A percentile compares a stretch with the other conserved stretches of the same genome.
Conservation (phyloP, 257 asterid species). For the Nicotiana paniculata region DNA sequence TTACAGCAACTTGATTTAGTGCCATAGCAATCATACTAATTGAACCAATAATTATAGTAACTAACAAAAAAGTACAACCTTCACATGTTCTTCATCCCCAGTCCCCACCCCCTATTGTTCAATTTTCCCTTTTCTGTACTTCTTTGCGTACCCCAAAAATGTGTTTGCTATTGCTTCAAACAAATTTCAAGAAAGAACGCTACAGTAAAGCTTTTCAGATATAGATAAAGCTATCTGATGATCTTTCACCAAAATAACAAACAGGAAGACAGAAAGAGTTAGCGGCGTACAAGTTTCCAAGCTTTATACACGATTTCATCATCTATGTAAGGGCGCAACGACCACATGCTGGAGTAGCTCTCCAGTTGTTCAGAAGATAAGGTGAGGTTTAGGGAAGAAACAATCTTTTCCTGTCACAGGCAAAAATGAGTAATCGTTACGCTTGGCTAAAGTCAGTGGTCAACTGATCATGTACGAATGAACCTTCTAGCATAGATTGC, state of each 20-base stretch:
- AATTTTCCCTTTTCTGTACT: not conserved
- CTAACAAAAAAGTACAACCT: not conserved
- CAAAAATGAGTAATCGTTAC: not conserved
- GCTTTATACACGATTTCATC: conserved; percentile 60
- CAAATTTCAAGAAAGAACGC: not conserved
- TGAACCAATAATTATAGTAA: not conserved
- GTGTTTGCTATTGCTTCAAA: not conserved
- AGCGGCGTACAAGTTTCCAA: conserved; percentile 42
- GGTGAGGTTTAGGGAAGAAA: conserved; percentile 53
- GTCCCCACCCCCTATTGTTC: no score
- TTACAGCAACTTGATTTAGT: not conserved
- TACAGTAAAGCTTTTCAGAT: not conserved
- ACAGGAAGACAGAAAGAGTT: not conserved
- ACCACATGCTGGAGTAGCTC: conserved; percentile 85
- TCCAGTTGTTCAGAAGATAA: conserved; percentile 64
- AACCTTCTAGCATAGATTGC: not conserved
- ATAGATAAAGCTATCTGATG: not conserved
- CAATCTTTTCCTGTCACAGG: conserved; percentile 45
- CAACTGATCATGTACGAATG: not conserved
- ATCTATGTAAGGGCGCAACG: conserved; percentile 68
- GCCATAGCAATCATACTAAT: not conserved
- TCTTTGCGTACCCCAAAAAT: not conserved
- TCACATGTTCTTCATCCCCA: no score
- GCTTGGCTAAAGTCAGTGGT: not conserved
- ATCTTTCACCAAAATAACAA: not conserved